phyloP scores from a whole-genome alignment of 306 rosid genomes.

The Dalbergia cultrata region DNA sequence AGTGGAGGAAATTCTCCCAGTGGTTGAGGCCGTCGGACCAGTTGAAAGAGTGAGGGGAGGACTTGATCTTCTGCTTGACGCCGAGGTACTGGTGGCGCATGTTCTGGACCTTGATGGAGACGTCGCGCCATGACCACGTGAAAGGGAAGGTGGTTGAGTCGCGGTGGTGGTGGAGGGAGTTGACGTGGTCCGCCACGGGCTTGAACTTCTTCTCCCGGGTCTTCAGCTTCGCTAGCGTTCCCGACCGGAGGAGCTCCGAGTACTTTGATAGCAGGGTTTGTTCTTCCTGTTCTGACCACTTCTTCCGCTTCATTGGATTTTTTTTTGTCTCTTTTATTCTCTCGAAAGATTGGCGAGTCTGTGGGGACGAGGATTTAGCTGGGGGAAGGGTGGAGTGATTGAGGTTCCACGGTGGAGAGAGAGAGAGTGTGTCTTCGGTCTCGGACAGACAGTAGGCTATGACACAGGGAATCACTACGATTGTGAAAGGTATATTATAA shows the following conservation, averaged over 20 bases:
- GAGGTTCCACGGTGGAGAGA: neutral
- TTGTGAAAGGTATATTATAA: too few species aligned
- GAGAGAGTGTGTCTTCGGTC: neutral
- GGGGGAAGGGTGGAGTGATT: neutral
- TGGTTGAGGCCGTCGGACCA: constrained; percentile 93
- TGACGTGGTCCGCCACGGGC: constrained; percentile 93
- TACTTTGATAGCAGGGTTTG: constrained; percentile 78
- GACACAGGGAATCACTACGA: too few species aligned
- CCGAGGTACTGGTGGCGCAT: constrained; percentile 98
- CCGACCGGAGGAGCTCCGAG: constrained; percentile 73
- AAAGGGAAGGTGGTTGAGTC: constrained; percentile 79
- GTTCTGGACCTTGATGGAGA: constrained; percentile 97
- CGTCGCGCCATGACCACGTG: constrained; percentile 98
- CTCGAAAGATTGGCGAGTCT: neutral
- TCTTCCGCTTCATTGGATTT: constrained; percentile 84
- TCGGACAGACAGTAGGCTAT: neutral
- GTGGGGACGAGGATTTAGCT: neutral
- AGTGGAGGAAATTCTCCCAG: constrained; percentile 89
- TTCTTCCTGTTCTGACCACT: constrained; percentile 95
- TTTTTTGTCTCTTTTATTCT: too few species aligned
- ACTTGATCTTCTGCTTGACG: constrained; percentile 89
- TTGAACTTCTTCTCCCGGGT: constrained; percentile 97
- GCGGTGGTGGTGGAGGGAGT: constrained; percentile 69
- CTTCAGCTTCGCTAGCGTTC: constrained; percentile 76
- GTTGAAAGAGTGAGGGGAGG: constrained; percentile 70